Evolutionary conservation across 2,329 filamentous ascomycete species (phyloP), one percentile per base, ranked within the genome.

Genomic region (Didymosphaeria variabile): DNA sequence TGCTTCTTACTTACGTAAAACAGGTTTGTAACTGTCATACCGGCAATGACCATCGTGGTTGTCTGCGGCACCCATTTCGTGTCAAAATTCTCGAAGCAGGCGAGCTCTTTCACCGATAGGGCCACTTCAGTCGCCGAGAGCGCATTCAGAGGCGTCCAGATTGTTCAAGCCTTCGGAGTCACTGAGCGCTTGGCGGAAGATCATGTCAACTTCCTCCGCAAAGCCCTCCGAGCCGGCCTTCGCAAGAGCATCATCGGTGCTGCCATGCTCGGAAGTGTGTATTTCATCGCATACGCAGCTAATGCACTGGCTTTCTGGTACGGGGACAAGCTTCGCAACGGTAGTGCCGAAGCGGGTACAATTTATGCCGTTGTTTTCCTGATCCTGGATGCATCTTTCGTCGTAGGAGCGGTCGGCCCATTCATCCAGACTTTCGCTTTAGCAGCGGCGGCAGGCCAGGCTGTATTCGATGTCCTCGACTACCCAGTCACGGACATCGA

Each of bases 351-450:
- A 60, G 84, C 83, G 29, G 84, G 84, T 36, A 85, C 83, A 1
- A 80, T 88, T 17, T 90, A 89, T 66, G 88, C 87, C 0, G 87
- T 89, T 32, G 86, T 90, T 13, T 87, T 90, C 56, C 79, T 90
- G 32, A 85, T 90, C 12, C 81, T 90, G 1, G 88, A 90, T 64
- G 86, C 87, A 29, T 87, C 87, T 9, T 85, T 90, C 52, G 83
- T 90, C 36, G 80, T 90, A 26, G 87, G 88, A 32, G 84, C 85
- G 55, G 86, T 90, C 53, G 87, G 87, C 0, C 88, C 88, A 0
- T 83, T 90, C 52, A 77, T 91, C 15, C 86, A 88, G 74, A 83
- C 72, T 67, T 86, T 81, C 70, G 80, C 79, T 73, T 78, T 79
- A 34, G 87, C 88, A 0, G 82, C 86, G 2, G 82, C 86, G 1